Evolutionary conservation across 2,329 filamentous ascomycete genomes (phyloP), one percentile per base, ranked within the genome.

Genomic region (Penicillium polonicum): DNA sequence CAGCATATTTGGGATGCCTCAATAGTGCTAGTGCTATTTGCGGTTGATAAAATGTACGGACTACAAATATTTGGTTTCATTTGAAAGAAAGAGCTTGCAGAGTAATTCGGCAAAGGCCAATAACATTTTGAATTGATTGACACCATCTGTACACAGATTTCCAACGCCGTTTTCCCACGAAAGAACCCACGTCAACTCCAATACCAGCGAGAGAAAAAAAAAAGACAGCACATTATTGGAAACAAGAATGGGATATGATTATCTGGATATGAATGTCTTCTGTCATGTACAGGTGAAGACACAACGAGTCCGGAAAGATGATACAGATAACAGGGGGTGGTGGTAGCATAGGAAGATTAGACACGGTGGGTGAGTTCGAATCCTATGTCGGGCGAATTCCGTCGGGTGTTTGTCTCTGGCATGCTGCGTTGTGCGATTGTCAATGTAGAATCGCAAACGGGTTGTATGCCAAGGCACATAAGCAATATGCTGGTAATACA

Each of bases 101-200:
- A 21, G n/a, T 21, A 15, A 31, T 31, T 42, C 19, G 23, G 25
- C 48, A 10, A 31, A 7, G 13, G 12, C 4, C 39, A 35, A 8
- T 25, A 17, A 17, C 41, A 27, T 19, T 44, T 23, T 8, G 12
- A 45, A 35, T 27, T 15, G 39, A 45, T 52, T 19, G 21, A 27
- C 48, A 38, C 19, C 31, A 45, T 44, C 44, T 58, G 23, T 57
- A 58, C 48, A 60, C 45, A 58, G 23, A 33, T 25, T 10, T 31
- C 38, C n/a, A 52, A 19, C 46, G 31, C 41, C 39, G 9, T 31
- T 56, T 38, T 23, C 7, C 23, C 23, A 9, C 9, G 7, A 39
- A 52, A 33, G 36, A 51, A 38, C 21, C 33, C 38, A 52, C 38
- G 46, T 35, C 31, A 60, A 67, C 60, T 61, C 64, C 64, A 48